Base-by-base conservation (phyloP, 371 early-diverging fungal genomes). In the Rhizopus delemar region DNA sequence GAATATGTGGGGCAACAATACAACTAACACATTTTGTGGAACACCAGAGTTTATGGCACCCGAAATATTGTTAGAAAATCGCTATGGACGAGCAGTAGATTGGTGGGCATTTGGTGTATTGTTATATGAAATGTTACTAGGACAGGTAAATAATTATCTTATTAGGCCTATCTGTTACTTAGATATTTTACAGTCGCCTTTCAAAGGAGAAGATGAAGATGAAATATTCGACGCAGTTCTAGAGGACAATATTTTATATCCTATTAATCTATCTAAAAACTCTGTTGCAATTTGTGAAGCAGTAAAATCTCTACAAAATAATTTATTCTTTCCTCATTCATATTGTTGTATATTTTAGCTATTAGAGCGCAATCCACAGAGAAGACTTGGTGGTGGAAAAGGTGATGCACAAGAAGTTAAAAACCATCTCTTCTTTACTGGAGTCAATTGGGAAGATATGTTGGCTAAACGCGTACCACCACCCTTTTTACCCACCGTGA, bases 1-100 rank as follows among this genome's bases (percentile, higher is more conserved):
- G 66, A 86, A 90, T 63, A 96, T 99, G 92, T 77, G 85, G 53
- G 85, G 87, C 57, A 91, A 93, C 15, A 78, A 35, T 80, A 86
- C 68, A 22, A 94, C 96, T 8, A 89, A 86, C 67, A 97, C 98
- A 0, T 95, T 99, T 74, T 98, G 98, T 75, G 99, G 99, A 39
- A 99, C 99, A 15, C 99, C 99, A 12, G 99, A 99, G 76, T 99
- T 96, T 70, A 97, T 99, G 95, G 99, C 99, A 3, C 99, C 99
- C 13, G 99, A 99, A 70, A 95, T 99, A 41, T 78, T 99, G 15
- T 73, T 85, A 41, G 96, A 95, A 62, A 89, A 93, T 71, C 86
- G 87, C 41, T 99, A 99, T 73, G 93, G 90, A 5, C 87, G 90
- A 34, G 90, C 92, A 0, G 97, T 95, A 0, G 99, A 99, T 78